Conservation (phyloP, 163 green algal genomes). For the Chloroidium sp. region DNA sequence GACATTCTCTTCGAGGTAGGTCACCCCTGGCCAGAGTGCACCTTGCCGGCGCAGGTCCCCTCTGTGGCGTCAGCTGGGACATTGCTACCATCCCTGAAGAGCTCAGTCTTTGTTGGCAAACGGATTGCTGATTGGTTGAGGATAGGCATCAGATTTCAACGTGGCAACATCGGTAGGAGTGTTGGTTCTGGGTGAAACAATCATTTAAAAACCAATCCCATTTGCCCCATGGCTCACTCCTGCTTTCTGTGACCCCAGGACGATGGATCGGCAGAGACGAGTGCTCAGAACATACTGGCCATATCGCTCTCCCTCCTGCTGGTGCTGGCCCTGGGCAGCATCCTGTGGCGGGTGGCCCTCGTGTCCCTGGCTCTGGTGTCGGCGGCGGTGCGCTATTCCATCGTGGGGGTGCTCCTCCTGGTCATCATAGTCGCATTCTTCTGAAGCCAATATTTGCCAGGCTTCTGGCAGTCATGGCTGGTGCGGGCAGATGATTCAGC, state of each 20-base stretch:
- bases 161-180: too few relatives aligned
- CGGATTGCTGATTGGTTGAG: too few relatives aligned
- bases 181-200: too few relatives aligned
- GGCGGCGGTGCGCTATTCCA: slow-evolving; percentile 19
- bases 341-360: slow-evolving; percentile 15
- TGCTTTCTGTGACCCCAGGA: slow-evolving; percentile 6
- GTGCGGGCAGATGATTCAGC: too few relatives aligned
- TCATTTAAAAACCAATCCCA: too few relatives aligned
- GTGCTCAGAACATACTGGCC: slow-evolving; percentile 21
- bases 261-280: slow-evolving; percentile 5
- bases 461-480: too few relatives aligned
- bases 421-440: slow-evolving; percentile 15
- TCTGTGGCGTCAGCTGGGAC: too few relatives aligned
- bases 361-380: slow-evolving; percentile 17
- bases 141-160: too few relatives aligned
- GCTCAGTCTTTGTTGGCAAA: too few relatives aligned
- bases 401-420: slow-evolving; percentile 19
- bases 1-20: not conserved
- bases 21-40: not conserved
- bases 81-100: too few relatives aligned
- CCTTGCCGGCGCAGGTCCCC: not conserved
- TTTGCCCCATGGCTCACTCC: too few relatives aligned
- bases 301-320: slow-evolving; percentile 15
- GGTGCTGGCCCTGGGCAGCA: slow-evolving; percentile 7
- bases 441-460: not conserved